phyloP scores from a whole-genome alignment of 352 stramenopile genomes.

The Pythium periplocum region DNA sequence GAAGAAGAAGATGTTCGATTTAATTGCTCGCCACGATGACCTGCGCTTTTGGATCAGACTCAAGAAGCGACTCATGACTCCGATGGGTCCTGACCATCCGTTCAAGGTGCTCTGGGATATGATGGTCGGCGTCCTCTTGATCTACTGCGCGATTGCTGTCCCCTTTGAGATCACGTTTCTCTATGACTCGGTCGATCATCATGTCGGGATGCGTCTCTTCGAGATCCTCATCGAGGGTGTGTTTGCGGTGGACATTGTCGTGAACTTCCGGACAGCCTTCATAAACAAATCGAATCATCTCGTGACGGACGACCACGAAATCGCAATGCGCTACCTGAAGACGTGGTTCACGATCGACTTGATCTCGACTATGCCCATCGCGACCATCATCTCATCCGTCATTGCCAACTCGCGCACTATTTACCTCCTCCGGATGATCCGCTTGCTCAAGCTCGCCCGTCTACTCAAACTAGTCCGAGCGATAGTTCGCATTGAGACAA shows the following conservation, averaged over 20 bases:
- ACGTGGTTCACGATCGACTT: constrained; percentile 74
- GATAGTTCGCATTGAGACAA: constrained; percentile 43
- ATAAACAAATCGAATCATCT: constrained; percentile 30
- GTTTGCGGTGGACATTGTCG: constrained; percentile 50
- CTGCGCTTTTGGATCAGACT: constrained; percentile 19
- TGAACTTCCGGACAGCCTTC: constrained; percentile 50
- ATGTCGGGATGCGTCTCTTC: constrained; percentile 18
- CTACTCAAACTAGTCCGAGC: constrained; percentile 85
- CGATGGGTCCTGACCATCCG: constrained; percentile 45
- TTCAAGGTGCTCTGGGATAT: constrained; percentile 52
- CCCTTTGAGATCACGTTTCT: constrained; percentile 66
- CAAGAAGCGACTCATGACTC: constrained; percentile 21
- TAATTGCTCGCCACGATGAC: constrained; percentile 36
- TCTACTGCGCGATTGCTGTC: constrained; percentile 53
- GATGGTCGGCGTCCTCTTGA: constrained; percentile 29
- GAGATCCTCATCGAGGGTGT: constrained; percentile 39
- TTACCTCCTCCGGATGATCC: constrained; percentile 57
- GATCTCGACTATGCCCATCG: constrained; percentile 54
- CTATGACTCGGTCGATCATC: constrained; percentile 12
- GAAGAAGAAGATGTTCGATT: constrained; percentile 61
- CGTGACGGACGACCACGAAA: constrained; percentile 14
- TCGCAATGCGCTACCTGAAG: constrained; percentile 46
- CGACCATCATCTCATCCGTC: constrained; percentile 23
- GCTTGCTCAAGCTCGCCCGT: constrained; percentile 80
- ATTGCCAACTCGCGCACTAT: constrained; percentile 22